These are phyloP conservation scores for Chaetomium sp. DNA, from an alignment of 2,329 filamentous ascomycete genomes.

Conservation along the genomic window DNA sequence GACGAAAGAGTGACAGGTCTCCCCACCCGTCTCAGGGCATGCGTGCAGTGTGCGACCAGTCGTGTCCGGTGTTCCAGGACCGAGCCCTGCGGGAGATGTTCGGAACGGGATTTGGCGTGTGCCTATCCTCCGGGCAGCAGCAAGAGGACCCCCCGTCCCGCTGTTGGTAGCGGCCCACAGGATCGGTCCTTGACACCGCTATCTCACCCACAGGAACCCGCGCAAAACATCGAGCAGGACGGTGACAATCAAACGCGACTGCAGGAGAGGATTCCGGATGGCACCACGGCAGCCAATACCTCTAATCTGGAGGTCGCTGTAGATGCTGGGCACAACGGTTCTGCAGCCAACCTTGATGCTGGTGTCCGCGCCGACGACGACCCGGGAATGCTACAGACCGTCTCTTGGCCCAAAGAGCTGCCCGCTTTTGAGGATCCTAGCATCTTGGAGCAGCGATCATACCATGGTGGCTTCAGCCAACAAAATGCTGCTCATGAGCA, in stretches of 20 bases:
- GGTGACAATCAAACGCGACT: not conserved
- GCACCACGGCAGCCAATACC: not conserved
- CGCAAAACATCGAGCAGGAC: not conserved
- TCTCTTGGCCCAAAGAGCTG: not conserved
- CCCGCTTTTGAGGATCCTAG: not conserved
- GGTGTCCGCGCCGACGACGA: not conserved
- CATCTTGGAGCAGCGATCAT: not conserved
- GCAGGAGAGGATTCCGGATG: not conserved
- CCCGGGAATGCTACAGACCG: not conserved
- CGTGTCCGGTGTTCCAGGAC: not conserved
- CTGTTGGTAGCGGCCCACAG: not conserved
- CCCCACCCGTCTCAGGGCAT: not conserved
- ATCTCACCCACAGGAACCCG: not conserved
- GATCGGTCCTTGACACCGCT: not conserved
- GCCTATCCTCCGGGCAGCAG: not conserved
- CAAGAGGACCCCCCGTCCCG: not conserved
- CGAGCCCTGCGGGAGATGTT: not conserved
- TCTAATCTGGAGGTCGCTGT: not conserved
- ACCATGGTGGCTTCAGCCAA: not conserved
- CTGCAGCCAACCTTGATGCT: not conserved
- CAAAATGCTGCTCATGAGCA: not conserved
- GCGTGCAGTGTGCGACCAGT: not conserved
- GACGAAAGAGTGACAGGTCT: not conserved
- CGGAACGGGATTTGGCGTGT: not conserved
- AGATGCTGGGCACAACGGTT: not conserved